Evolutionary conservation across 768 basidiomycete genomes (phyloP).

Genomic region (Tulasnella sp.): DNA sequence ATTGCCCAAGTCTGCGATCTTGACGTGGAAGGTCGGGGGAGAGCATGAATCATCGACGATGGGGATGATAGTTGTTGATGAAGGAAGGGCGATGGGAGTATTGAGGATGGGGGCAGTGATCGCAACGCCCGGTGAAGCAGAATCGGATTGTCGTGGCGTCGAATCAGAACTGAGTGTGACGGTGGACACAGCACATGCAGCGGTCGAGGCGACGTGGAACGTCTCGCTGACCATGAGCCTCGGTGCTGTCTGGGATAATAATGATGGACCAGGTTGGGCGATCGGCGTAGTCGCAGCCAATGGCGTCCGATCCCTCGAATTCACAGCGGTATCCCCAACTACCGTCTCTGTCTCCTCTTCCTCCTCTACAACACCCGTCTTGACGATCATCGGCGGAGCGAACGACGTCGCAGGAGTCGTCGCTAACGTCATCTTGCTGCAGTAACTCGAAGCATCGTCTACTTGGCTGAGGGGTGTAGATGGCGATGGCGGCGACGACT

Average conservation of each 20-base stretch:
- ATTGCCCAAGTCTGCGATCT: constrained; percentile 91
- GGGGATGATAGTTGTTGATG: background rate
- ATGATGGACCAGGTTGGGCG: constrained; percentile 32
- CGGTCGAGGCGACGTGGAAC: constrained; percentile 21
- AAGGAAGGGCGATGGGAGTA: background rate
- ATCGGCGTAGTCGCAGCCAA: constrained; percentile 17
- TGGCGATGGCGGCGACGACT: too few relatives aligned
- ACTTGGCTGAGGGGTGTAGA: background rate
- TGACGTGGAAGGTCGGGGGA: constrained; percentile 55
- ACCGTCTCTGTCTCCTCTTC: constrained; percentile 23
- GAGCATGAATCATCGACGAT: background rate
- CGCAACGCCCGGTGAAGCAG: background rate
- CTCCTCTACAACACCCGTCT: constrained; percentile 5
- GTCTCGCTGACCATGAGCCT: constrained; percentile 20
- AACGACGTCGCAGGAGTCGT: background rate
- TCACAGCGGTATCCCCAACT: constrained; percentile 23
- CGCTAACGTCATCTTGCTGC: background rate
- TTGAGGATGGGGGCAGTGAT: background rate
- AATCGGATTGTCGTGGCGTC: constrained; percentile 16
- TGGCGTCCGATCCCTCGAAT: constrained; percentile 25
- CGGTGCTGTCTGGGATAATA: constrained; percentile 52
- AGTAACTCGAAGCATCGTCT: constrained; percentile 26
- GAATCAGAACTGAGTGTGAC: constrained; percentile 5
- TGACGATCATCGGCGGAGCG: constrained; percentile 2
- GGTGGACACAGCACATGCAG: constrained; percentile 20